phyloP scores from a whole-genome alignment of 73 alveolate genomes.

The Effrenium voratum region DNA sequence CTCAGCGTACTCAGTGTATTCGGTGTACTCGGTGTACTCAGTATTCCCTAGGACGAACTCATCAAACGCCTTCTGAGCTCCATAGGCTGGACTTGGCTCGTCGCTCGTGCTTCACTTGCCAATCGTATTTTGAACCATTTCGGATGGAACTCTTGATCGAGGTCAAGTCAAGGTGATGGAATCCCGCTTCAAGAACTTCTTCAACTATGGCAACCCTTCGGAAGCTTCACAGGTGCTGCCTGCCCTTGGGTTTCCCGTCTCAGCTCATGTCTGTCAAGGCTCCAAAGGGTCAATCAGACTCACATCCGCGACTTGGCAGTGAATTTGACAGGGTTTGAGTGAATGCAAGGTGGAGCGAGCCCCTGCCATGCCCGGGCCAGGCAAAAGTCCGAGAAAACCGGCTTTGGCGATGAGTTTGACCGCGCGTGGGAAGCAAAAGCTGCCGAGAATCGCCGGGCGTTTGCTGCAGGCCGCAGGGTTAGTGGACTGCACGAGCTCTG shows the following conservation, averaged over 20 bases:
- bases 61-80: constrained; percentile 18
- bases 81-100: not conserved
- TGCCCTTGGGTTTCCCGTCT: too few relatives aligned
- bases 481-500: not conserved
- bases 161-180: constrained; percentile 59
- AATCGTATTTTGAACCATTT: not conserved
- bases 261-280: too few relatives aligned
- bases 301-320: too few relatives aligned
- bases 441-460: constrained; percentile 77
- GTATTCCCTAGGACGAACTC: constrained; percentile 15
- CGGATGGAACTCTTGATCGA: too few relatives aligned
- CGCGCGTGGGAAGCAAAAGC: constrained; percentile 89
- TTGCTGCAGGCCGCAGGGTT: constrained; percentile 37
- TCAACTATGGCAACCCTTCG: constrained; percentile 69
- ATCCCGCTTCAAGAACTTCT: constrained; percentile 85
- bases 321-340: too few relatives aligned
- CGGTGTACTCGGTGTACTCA: not conserved
- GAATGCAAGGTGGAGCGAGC: too few relatives aligned
- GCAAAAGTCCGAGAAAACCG: too few relatives aligned
- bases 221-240: not conserved
- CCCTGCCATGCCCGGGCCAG: too few relatives aligned
- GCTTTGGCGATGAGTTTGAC: constrained; percentile 71
- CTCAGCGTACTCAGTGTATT: too few relatives aligned
- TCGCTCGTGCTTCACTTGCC: not conserved
- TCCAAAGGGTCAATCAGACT: too few relatives aligned